phyloP scores from a whole-genome alignment of 345 rosid species.

The Eucalyptus pauciflora region DNA sequence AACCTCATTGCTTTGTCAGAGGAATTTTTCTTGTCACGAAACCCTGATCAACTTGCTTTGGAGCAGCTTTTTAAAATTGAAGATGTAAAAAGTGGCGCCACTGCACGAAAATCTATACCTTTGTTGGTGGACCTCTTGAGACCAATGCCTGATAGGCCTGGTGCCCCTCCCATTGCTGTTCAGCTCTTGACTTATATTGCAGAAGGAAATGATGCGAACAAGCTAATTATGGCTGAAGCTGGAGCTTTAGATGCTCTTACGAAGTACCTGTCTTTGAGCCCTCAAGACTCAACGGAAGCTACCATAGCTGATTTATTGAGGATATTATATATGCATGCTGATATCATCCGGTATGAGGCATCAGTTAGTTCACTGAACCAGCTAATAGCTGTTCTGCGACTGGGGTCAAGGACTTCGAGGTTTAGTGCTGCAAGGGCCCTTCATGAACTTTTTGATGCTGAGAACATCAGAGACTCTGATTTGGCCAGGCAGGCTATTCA shows the following conservation, averaged over 20 bases:
- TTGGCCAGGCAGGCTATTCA: constrained; percentile 69
- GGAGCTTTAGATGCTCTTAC: constrained; percentile 89
- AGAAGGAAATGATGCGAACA: constrained; percentile 65
- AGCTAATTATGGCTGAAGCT: constrained; percentile 72
- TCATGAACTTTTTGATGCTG: constrained; percentile 61
- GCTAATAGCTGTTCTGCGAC: constrained; percentile 74
- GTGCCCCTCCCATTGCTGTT: constrained; percentile 76
- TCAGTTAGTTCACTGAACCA: constrained; percentile 69
- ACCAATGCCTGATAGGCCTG: constrained; percentile 84
- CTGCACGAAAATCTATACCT: constrained; percentile 74
- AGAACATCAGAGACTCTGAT: constrained; percentile 57
- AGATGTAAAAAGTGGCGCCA: constrained; percentile 65
- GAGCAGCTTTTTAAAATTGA: constrained; percentile 66
- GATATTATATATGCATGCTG: constrained; percentile 59
- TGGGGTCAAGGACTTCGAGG: constrained; percentile 73
- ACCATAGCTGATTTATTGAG: constrained; percentile 60
- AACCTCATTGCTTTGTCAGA: constrained; percentile 45
- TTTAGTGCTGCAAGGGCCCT: constrained; percentile 80
- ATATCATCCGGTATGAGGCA: constrained; percentile 54
- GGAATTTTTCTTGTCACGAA: constrained; percentile 45
- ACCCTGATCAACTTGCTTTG: constrained; percentile 63
- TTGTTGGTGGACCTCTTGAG: constrained; percentile 77
- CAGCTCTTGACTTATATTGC: constrained; percentile 56
- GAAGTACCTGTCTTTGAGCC: constrained; percentile 66
- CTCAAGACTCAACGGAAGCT: constrained; percentile 78